These are phyloP conservation scores for Draba incana DNA, from an alignment of 345 rosid genomes.

Conservation along the genomic window DNA sequence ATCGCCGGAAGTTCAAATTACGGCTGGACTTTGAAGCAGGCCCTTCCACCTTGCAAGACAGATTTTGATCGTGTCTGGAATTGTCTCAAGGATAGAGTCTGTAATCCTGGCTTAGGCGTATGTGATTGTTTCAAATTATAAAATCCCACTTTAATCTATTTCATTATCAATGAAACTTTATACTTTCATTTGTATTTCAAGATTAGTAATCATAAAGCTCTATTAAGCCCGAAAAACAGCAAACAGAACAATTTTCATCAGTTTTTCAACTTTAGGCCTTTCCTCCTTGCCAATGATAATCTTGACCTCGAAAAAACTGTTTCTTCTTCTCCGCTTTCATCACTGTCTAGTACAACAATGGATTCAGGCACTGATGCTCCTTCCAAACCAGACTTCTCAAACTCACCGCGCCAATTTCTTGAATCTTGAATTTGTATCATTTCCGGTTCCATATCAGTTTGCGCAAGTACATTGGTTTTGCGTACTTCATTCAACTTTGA, in stretches of 20 bases:
- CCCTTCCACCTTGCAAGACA: slow-evolving; percentile 8
- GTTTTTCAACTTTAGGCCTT: slow-evolving; percentile 2
- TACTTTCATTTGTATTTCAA: background rate
- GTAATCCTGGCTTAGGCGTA: background rate
- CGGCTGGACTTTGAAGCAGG: background rate
- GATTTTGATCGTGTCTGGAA: slow-evolving; percentile 4
- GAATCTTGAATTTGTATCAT: slow-evolving; percentile 19
- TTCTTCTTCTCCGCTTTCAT: slow-evolving; percentile 72
- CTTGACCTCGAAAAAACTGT: slow-evolving; percentile 36
- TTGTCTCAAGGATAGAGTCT: slow-evolving; percentile 16
- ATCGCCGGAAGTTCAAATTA: background rate
- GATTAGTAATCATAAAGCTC: background rate
- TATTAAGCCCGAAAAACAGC: background rate
- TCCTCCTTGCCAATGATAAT: slow-evolving; percentile 49
- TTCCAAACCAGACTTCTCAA: slow-evolving; percentile 32
- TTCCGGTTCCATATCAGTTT: slow-evolving; percentile 16
- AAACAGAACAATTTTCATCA: background rate
- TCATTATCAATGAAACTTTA: background rate
- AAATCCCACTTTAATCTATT: background rate
- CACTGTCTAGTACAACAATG: slow-evolving; percentile 70
- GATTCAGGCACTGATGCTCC: slow-evolving; percentile 49
- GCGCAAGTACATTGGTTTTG: slow-evolving; percentile 21
- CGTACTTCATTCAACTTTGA: slow-evolving; percentile 30
- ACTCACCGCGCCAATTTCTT: slow-evolving; percentile 26
- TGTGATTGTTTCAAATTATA: slow-evolving; percentile 1